Evolutionary conservation across 225 moss, liverwort and hornwort genomes (phyloP), one percentile per base, ranked within the genome.

Genomic region (Polytrichum commune): DNA sequence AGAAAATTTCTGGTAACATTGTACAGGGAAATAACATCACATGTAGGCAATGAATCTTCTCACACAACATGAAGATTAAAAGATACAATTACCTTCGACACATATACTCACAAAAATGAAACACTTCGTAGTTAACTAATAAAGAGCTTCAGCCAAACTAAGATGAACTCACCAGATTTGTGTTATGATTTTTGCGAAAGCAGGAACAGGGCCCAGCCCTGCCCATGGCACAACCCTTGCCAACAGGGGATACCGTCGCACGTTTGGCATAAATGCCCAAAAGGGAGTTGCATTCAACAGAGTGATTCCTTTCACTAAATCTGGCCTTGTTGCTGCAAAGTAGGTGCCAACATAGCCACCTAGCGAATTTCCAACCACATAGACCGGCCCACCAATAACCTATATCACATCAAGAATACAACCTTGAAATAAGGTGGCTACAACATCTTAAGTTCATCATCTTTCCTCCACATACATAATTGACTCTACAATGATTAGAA

Each of bases 201-300:
- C 62, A 57, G 86, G 86, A 55, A 83, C 76, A 32, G 83, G 80
- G 29, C 83, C 83, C 29, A 83, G 76, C 16, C 86, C 86, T 66
- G 72, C 68, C 86, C 86, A 87, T 60, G 83, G 86, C 62, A 79
- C 72, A 32, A 81, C 27, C 73, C 66, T 83, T 5, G 76, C 65
- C 23, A 87, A 78, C 57, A 73, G 74, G 75, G 83, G 83, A 74
- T 54, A 54, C 38, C 83, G 64, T 23, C 76, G 78, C 28, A 76
- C 57, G 64, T 87, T 87, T 33, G 86, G 86, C 78, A 81, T 87
- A 66, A 83, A 76, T 56, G 78, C 78, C 86, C 86, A 87, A 55
- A 87, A 46, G 19, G 86, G 86, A 25, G 83, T 83, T 69, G 86
- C 83, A 72, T 87, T 87, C 13, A 83, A 66, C 29, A 83, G 64